Evolutionary conservation across 73 alveolate genomes (phyloP).

Genomic region (Paramecium pentaurelia): DNA sequence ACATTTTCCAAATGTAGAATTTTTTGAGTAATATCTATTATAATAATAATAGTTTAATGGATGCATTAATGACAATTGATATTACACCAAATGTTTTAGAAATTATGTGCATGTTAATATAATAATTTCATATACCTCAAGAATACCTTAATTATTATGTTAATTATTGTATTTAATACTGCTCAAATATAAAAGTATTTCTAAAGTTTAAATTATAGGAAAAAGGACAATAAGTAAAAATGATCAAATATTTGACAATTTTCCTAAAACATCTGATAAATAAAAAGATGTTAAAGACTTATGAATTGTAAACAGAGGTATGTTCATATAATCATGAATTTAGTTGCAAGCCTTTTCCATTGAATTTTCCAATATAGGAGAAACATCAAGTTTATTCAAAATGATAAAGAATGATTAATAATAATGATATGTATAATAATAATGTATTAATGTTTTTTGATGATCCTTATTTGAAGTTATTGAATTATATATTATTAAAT

Average conservation of each 20-base stretch:
- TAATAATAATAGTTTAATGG: not conserved
- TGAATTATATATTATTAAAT: not conserved
- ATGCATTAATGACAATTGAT: not conserved
- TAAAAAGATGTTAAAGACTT: not conserved
- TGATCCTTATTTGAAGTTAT: not conserved
- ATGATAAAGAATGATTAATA: not conserved
- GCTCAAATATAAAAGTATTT: not conserved
- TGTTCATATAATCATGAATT: not conserved
- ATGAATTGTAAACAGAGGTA: not conserved
- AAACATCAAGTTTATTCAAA: not conserved
- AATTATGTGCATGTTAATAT: not conserved
- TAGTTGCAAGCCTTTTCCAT: slow-evolving; percentile 35
- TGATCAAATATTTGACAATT: not conserved
- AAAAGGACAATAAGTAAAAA: not conserved
- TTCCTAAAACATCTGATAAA: not conserved
- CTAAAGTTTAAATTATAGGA: not conserved
- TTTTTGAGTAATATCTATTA: not conserved
- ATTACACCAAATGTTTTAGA: not conserved
- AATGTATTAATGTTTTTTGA: not conserved
- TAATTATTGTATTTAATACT: not conserved
- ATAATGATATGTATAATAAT: not conserved
- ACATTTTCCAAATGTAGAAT: not conserved
- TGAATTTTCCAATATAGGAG: slow-evolving; percentile 2
- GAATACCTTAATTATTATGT: not conserved
- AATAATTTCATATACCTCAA: not conserved